These are phyloP conservation scores for Penicillium decumbens DNA, from an alignment of 2,329 filamentous ascomycete genomes.

Conservation along the genomic window DNA sequence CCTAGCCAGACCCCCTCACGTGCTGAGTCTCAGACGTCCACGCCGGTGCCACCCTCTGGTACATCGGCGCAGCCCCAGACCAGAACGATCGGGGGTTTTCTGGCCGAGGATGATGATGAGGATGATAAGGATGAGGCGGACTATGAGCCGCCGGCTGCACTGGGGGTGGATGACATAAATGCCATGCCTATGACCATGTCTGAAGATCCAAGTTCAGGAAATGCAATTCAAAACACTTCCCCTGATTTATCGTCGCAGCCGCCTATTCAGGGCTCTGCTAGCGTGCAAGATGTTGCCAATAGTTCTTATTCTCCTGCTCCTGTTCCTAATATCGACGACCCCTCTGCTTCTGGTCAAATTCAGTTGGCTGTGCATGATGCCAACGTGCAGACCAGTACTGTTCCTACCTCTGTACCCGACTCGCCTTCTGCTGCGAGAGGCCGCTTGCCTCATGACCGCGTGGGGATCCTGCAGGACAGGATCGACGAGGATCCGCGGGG, in stretches of 20 bases:
- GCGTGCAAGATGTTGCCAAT: conserved; percentile 48
- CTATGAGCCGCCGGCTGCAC: conserved; percentile 53
- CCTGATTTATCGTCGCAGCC: conserved; percentile 60
- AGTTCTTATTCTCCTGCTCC: conserved; percentile 48
- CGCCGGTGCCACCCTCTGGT: conserved; percentile 28
- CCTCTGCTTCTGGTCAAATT: conserved; percentile 34
- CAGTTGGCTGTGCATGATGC: conserved; percentile 35
- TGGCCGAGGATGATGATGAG: conserved; percentile 59
- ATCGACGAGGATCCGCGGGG: conserved; percentile 89
- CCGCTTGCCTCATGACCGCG: conserved; percentile 65
- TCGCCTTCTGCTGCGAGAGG: conserved; percentile 46
- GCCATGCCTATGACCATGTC: conserved; percentile 47
- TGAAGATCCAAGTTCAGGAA: conserved; percentile 53
- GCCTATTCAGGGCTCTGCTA: conserved; percentile 49
- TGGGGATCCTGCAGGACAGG: conserved; percentile 80
- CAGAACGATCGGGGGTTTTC: conserved; percentile 57
- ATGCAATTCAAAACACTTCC: conserved; percentile 53
- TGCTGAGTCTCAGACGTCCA: conserved; percentile 34
- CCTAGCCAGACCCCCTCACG: conserved; percentile 33
- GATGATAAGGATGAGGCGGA: conserved; percentile 48
- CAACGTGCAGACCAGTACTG: conserved; percentile 35
- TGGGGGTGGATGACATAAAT: conserved; percentile 48
- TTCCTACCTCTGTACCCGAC: conserved; percentile 40
- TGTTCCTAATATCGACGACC: conserved; percentile 44
- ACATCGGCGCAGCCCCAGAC: conserved; percentile 41